A percentile compares a stretch with the other conserved stretches of the same genome.
phyloP scores from a whole-genome alignment of 306 rosid species.

The Dalbergia cultrata region DNA sequence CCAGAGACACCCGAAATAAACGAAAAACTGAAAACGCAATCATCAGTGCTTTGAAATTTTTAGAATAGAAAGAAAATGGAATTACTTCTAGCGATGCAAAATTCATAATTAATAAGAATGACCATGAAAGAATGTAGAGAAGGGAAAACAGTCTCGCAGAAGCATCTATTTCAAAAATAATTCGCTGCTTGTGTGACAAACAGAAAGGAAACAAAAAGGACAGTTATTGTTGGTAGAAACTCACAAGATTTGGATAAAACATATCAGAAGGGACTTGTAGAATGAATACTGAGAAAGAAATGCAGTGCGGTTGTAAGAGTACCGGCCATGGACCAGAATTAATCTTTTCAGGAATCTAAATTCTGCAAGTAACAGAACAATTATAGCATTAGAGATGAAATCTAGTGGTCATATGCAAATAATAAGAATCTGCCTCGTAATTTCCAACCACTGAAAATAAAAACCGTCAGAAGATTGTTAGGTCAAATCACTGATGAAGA shows the following conservation, averaged over 20 bases:
- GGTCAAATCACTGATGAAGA: constrained; percentile 32
- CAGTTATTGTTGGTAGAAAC: constrained; percentile 47
- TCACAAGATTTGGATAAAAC: constrained; percentile 99
- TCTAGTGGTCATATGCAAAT: constrained; percentile 32
- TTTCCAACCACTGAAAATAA: constrained; percentile 24
- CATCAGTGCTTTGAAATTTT: constrained; percentile 54
- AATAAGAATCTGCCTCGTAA: constrained; percentile 32
- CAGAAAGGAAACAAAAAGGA: constrained; percentile 16
- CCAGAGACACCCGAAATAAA: constrained; percentile 99
- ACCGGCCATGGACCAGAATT: constrained; percentile 98
- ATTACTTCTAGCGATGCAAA: not conserved
- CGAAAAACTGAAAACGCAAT: constrained; percentile 80
- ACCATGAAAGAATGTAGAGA: constrained; percentile 19
- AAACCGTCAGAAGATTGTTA: constrained; percentile 13
- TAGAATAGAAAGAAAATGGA: constrained; percentile 39
- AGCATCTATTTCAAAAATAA: constrained; percentile 25
- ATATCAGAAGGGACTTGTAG: constrained; percentile 89
- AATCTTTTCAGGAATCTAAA: constrained; percentile 91
- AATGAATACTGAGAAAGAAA: constrained; percentile 97
- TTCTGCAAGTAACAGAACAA: constrained; percentile 70
- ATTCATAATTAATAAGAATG: constrained; percentile 33
- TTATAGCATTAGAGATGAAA: constrained; percentile 38
- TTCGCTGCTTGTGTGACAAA: not conserved
- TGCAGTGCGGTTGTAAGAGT: constrained; percentile 98
- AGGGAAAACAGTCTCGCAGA: constrained; percentile 26